These are phyloP conservation scores for Erysimum cheiri DNA, from an alignment of 441 rosid species.

Conservation along the genomic window DNA sequence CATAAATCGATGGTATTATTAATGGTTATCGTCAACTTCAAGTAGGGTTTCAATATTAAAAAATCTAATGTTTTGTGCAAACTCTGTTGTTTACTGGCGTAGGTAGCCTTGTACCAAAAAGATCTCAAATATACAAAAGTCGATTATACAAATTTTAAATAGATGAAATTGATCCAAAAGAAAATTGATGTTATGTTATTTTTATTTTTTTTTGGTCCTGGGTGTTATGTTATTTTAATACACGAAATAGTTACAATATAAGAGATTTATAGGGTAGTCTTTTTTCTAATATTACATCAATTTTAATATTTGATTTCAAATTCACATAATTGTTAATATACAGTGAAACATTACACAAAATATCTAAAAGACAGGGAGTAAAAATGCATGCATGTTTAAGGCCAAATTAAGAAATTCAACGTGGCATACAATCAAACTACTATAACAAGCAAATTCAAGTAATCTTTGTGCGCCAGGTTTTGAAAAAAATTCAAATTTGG, in stretches of 20 bases:
- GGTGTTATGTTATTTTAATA: neutral
- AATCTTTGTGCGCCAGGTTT: slow-evolving; percentile 24
- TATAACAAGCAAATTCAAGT: neutral
- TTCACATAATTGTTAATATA: neutral
- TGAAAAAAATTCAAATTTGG: slow-evolving; percentile 31
- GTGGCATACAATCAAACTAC: slow-evolving; percentile 10
- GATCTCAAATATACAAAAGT: neutral
- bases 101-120: neutral
- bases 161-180: neutral
- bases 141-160: neutral
- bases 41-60: neutral
- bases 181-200: too few relatives aligned
- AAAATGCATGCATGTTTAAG: slow-evolving; percentile 19
- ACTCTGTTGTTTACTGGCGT: neutral
- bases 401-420: slow-evolving; percentile 5
- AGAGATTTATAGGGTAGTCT: neutral
- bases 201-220: too few relatives aligned
- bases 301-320: too few relatives aligned
- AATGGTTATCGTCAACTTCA: slow-evolving; percentile 37
- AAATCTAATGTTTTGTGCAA: neutral
- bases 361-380: neutral
- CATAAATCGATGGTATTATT: slow-evolving; percentile 38
- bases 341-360: neutral
- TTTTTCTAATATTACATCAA: neutral
- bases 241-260: neutral